A percentile compares a stretch with the other conserved stretches of the same genome.
Conservation (phyloP, 805 yeast species). For the Tetrapisispora fleetii region DNA sequence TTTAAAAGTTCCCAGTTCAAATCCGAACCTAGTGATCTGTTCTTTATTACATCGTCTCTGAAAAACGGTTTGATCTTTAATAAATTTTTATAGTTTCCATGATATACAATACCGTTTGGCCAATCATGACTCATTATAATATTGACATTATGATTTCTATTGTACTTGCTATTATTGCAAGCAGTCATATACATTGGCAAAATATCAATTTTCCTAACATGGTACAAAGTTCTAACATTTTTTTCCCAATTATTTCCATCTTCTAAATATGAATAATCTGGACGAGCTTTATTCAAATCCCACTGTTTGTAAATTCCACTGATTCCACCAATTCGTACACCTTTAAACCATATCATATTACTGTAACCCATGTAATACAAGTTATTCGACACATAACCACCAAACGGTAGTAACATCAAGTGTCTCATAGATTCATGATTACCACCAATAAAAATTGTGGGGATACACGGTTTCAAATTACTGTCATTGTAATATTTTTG, state of each 20-base stretch:
- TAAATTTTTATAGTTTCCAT: constrained; percentile 48
- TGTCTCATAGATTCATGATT: constrained; percentile 88
- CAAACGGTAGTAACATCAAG: constrained; percentile 59
- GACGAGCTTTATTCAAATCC: constrained; percentile 37
- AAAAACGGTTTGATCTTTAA: constrained; percentile 59
- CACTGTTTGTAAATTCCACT: constrained; percentile 69
- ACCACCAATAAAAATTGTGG: constrained; percentile 85
- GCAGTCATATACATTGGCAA: constrained; percentile 37
- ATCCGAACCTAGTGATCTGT: constrained; percentile 62
- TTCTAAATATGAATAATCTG: constrained; percentile 41
- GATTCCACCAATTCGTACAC: constrained; percentile 67
- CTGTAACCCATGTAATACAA: constrained; percentile 77
- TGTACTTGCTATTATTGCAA: background rate
- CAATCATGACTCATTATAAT: constrained; percentile 81
- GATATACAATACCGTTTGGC: constrained; percentile 70
- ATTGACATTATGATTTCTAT: constrained; percentile 32
- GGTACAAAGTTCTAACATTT: constrained; percentile 37
- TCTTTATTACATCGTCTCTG: constrained; percentile 43
- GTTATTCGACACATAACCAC: constrained; percentile 90
- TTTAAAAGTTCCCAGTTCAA: constrained; percentile 46
- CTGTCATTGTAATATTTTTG: constrained; percentile 18
- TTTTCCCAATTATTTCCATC: constrained; percentile 15
- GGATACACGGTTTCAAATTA: constrained; percentile 39
- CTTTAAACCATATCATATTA: constrained; percentile 65
- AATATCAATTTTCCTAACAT: constrained; percentile 50